phyloP scores from a whole-genome alignment of 331 rosid species.

The Pyrus hybrid region DNA sequence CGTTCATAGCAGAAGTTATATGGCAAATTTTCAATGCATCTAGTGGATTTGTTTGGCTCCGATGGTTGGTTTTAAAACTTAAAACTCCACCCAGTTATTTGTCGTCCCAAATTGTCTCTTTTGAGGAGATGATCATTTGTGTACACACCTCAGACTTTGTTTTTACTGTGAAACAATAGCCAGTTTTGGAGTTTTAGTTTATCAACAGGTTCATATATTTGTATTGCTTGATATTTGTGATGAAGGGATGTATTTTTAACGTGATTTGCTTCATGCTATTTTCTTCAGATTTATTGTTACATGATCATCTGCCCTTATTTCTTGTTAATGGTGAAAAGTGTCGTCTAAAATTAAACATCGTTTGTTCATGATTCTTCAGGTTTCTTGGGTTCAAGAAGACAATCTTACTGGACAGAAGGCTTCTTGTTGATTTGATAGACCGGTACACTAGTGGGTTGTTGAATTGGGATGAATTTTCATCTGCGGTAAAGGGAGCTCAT shows the following conservation, averaged over 20 bases:
- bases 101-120: background rate
- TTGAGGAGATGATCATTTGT: background rate
- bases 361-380: slow-evolving; percentile 29
- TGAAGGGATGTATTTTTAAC: background rate
- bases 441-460: slow-evolving; percentile 39
- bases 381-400: slow-evolving; percentile 78
- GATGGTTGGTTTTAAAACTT: background rate
- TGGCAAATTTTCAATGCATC: background rate
- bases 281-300: background rate
- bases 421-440: slow-evolving; percentile 71
- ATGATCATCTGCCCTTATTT: background rate
- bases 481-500: slow-evolving; percentile 65
- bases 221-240: background rate
- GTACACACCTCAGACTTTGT: too few relatives aligned
- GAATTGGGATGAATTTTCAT: slow-evolving; percentile 70
- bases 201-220: background rate
- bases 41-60: background rate
- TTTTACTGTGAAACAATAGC: background rate
- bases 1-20: background rate
- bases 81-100: background rate
- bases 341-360: background rate
- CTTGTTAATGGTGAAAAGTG: background rate
- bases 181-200: slow-evolving; percentile 2
- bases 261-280: background rate
- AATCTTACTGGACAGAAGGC: slow-evolving; percentile 61